These are phyloP conservation scores for Solanum chmielewskii DNA, from an alignment of 257 asterid genomes.

Conservation along the genomic window DNA sequence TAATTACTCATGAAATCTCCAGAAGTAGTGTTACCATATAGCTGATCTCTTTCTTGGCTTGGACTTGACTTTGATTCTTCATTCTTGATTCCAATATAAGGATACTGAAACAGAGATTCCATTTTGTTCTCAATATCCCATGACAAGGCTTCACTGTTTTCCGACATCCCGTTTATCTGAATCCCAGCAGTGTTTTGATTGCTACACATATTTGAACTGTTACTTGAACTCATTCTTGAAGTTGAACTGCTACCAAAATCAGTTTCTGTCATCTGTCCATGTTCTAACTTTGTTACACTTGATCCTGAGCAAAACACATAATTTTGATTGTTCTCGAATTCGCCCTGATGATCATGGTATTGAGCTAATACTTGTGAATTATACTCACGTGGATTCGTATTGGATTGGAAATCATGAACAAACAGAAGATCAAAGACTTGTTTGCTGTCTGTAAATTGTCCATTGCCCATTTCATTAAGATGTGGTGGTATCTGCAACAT, in stretches of 20 bases:
- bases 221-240: conserved; percentile 28
- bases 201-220: conserved; percentile 16
- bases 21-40: conserved; percentile 3
- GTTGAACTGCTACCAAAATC: conserved; percentile 18
- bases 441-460: conserved; percentile 8
- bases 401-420: conserved; percentile 28
- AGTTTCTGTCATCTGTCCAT: conserved; percentile 11
- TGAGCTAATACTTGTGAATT: background rate
- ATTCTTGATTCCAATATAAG: conserved; percentile 14
- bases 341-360: background rate
- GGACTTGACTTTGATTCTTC: conserved; percentile 21
- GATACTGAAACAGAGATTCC: conserved; percentile 26
- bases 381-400: conserved; percentile 11
- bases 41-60: background rate
- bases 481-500: conserved; percentile 12
- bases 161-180: background rate
- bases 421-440: conserved; percentile 48
- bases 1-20: conserved; percentile 4
- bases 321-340: conserved; percentile 5
- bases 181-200: conserved; percentile 9
- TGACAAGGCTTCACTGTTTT: conserved; percentile 14
- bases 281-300: conserved; percentile 26
- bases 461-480: conserved; percentile 1
- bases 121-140: conserved; percentile 43
- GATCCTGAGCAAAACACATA: conserved; percentile 31